Evolutionary conservation across 2,329 filamentous ascomycete genomes (phyloP), one percentile per base, ranked within the genome.

Genomic region (Botrytis hyacinthi): DNA sequence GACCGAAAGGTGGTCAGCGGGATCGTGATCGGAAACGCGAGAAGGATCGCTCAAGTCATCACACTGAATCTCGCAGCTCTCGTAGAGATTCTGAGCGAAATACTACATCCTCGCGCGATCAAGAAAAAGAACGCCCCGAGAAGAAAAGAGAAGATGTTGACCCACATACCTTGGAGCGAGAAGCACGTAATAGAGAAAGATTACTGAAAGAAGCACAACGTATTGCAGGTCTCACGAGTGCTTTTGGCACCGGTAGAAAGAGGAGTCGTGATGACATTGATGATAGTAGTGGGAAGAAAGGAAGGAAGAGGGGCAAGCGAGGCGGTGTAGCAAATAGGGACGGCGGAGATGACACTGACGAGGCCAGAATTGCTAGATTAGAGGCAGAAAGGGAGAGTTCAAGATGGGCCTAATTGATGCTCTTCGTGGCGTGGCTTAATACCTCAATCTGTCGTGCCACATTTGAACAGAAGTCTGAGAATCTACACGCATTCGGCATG

Each of bases 161-260:
- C 62, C 79, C 79, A 10, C 91, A 93, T 81, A 91, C 91, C 1
- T 84, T 90, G 0, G 91, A 93, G 81, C 88, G 91, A 35, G 91
- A 92, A 79, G 88, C 88, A 20, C 84, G 90, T 26, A 87, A 91
- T 78, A 86, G 90, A 63, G 90, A 92, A 80, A 85, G 91, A 40
- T 84, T 92, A 70, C 84, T 91, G 20, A 91, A 90, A 78, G 91
- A 93, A 81, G 88, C 89, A 57, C 89, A 93, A 81, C 87, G 89
- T 51, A 88, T 91, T 81, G 85, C 89, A 62, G 85, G 87, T 61
- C 80, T 89, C 70, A 81, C 84, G 3, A 83, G 85, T 70, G 78
- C 82, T 57, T 73, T 65, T 22, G 69, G 76, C 54, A 73, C 63
- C 12, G 70, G 75, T 18, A 76, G 77, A 44, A 87, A 90, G 40